Evolutionary conservation across 257 asterid species (phyloP), one percentile per base, ranked within the genome.

Genomic region (Rauvolfia tetraphylla): DNA sequence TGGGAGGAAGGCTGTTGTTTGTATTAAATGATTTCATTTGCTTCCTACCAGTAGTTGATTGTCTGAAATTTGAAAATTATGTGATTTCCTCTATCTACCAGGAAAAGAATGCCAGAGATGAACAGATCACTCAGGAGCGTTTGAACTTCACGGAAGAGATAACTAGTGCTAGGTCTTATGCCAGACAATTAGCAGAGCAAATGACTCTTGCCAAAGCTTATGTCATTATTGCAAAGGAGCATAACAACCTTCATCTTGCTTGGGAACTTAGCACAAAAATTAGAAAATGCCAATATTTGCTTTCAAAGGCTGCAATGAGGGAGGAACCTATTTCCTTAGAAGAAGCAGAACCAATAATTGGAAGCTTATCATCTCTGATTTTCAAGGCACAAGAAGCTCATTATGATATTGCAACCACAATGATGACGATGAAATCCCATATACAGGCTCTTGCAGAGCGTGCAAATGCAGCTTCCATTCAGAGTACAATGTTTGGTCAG

Each of bases 161-260:
- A 72, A 41, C 83, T 56, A 88, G 89, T 81, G 89, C 91, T 39
- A 83, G 79, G 76, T 93, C 98, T 82, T 88, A 87, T 72, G 96
- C 96, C 79, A 81, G 98, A 71, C 98, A 93, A 83, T 81, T 93
- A 84, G 86, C 93, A 14, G 95, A 93, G 87, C 97, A 93, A 79
- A 88, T 91, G 89, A 89, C 89, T 75, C 95, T 93, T 63, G 97
- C 98, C 79, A 93, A 93, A 88, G 97, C 98, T 42, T 93, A 93
- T 46, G 87, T 90, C 65, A 84, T 93, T 41, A 91, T 93, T 54
- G 96, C 97, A 79, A 91, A 93, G 82, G 96, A 91, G 84, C 96
- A 90, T 68, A 86, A 85, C 65, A 87, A 91, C 81, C 96, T 93
- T 85, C 92, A 86, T 80, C 97, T 93, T 79, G 98, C 98, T 6